Evolutionary conservation across 2,329 filamentous ascomycete genomes (phyloP).

Genomic region (Teratosphaeria viscida): DNA sequence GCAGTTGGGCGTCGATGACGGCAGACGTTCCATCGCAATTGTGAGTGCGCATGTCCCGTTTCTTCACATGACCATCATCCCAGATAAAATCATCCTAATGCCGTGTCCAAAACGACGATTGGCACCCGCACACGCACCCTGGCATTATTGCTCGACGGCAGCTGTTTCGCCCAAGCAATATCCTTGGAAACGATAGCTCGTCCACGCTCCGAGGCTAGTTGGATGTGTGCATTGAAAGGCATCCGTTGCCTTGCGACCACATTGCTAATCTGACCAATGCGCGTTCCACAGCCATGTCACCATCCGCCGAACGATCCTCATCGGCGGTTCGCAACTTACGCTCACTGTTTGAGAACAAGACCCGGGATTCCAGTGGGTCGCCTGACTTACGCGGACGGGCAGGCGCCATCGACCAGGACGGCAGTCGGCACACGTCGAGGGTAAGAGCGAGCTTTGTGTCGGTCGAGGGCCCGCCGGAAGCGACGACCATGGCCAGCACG

Average conservation of each 20-base stretch:
- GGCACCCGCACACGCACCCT: background rate
- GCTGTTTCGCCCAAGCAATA: background rate
- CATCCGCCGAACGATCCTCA: constrained; percentile 18
- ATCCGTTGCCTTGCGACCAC: background rate
- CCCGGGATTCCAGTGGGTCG: constrained; percentile 22
- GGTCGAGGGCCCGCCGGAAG: constrained; percentile 26
- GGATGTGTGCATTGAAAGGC: background rate
- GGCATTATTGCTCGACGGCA: background rate
- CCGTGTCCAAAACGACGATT: too few relatives aligned
- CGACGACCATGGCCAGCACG: constrained; percentile 10
- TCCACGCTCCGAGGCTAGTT: background rate
- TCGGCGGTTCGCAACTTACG: constrained; percentile 38
- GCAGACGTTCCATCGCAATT: background rate
- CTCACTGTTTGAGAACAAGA: constrained; percentile 39
- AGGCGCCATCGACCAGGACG: constrained; percentile 22
- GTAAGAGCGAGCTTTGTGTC: constrained; percentile 40
- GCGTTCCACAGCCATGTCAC: constrained; percentile 34
- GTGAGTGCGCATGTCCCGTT: background rate
- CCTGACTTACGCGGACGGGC: constrained; percentile 35
- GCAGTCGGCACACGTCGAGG: constrained; percentile 30
- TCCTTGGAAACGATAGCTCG: background rate
- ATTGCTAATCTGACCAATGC: background rate
- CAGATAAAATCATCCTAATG: too few relatives aligned
- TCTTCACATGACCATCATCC: background rate
- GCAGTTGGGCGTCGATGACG: background rate